Conservation (phyloP, 768 basidiomycete species). For the Strobilomyces echinocephalus region DNA sequence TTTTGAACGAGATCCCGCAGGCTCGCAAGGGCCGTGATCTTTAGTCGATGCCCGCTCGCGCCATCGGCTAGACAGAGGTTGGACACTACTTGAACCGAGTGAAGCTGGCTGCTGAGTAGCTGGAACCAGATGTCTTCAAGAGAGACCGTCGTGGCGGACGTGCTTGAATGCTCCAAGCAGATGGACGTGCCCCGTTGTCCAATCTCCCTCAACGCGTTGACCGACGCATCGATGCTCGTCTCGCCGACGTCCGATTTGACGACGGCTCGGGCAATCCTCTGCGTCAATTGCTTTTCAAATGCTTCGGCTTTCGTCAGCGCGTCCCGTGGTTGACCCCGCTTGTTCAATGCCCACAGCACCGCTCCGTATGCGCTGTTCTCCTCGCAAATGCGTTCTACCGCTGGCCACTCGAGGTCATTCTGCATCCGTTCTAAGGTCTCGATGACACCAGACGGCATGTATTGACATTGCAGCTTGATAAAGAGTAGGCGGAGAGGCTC, state of each 20-base stretch:
- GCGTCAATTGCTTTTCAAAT: conserved; percentile 51
- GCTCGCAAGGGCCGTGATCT: conserved; percentile 35
- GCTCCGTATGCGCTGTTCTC: conserved; percentile 62
- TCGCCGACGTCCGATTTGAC: conserved; percentile 14
- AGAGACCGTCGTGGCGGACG: conserved; percentile 36
- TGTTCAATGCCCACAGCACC: conserved; percentile 75
- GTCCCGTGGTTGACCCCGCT: conserved; percentile 53
- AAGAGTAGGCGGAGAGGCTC: conserved; percentile 53
- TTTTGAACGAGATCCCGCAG: conserved; percentile 76
- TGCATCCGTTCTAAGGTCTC: conserved; percentile 50
- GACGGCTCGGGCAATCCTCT: conserved; percentile 39
- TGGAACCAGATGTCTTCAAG: conserved; percentile 89
- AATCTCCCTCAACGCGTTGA: conserved; percentile 54
- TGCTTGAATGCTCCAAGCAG: conserved; percentile 64
- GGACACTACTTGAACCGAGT: conserved; percentile 68
- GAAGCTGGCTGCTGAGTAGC: conserved; percentile 76
- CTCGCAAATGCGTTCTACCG: conserved; percentile 63
- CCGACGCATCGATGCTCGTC: conserved; percentile 27
- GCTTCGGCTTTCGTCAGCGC: conserved; percentile 65
- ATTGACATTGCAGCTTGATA: conserved; percentile 67
- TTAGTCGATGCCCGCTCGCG: conserved; percentile 18
- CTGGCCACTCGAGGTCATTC: conserved; percentile 51
- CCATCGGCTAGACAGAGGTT: conserved; percentile 31
- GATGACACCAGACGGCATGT: conserved; percentile 62
- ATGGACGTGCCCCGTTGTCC: conserved; percentile 59